Conservation (phyloP, 345 rosid genomes). For the Arabidopsis suecica region DNA sequence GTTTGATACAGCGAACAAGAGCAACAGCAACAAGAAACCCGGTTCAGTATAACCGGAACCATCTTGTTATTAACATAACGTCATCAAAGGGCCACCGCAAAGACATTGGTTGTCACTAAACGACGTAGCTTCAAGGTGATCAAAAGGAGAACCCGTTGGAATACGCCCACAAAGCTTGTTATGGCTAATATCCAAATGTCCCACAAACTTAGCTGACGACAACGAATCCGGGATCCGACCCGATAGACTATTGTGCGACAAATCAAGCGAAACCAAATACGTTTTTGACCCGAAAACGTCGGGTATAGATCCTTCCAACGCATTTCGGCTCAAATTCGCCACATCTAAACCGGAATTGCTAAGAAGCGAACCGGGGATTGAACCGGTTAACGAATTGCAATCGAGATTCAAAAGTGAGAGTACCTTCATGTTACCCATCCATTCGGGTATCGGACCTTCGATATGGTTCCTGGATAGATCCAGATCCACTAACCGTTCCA, state of each 20-base stretch:
- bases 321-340: conserved; percentile 77
- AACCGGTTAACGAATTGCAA: conserved; percentile 63
- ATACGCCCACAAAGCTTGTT: conserved; percentile 90
- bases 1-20: no score
- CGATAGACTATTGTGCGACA: conserved; percentile 67
- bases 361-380: conserved; percentile 59
- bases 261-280: conserved; percentile 77
- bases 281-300: conserved; percentile 73
- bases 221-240: conserved; percentile 75
- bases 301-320: conserved; percentile 76
- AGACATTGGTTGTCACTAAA: conserved; percentile 74
- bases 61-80: conserved; percentile 53
- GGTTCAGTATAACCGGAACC: conserved; percentile 29
- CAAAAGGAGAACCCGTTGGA: conserved; percentile 82
- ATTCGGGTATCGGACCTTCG: conserved; percentile 61
- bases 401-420: conserved; percentile 78
- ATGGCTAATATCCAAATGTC: conserved; percentile 86
- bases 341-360: conserved; percentile 67
- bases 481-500: conserved; percentile 79
- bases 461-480: conserved; percentile 75
- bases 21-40: not conserved
- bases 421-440: conserved; percentile 81
- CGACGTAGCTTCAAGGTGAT: conserved; percentile 71
- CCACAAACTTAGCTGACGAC: conserved; percentile 63
- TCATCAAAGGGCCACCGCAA: conserved; percentile 83